Percentiles rank a stretch among this genome's conserved stretches.
These are phyloP conservation scores for Xerophyta viscosa DNA, from an alignment of 106 monocot genomes.

Conservation along the genomic window DNA sequence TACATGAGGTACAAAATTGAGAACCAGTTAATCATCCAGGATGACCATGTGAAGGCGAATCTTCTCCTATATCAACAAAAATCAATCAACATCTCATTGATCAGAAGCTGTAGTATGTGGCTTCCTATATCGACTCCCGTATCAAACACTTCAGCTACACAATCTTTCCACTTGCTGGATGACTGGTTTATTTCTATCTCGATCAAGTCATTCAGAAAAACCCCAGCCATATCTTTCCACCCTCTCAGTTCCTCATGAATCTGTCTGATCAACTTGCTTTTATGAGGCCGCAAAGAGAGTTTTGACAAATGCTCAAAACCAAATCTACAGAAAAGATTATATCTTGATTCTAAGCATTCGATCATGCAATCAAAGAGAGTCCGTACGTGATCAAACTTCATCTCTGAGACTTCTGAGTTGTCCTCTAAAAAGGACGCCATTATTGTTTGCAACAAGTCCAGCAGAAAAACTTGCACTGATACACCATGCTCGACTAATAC, in stretches of 20 bases:
- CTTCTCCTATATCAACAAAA: constrained; percentile 17
- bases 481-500: constrained; percentile 2
- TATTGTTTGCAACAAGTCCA: constrained; percentile 31
- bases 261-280: constrained; percentile 24
- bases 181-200: constrained; percentile 41
- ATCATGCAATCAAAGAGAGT: constrained; percentile 62
- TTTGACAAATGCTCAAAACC: constrained; percentile 41
- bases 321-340: constrained; percentile 21
- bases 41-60: no score
- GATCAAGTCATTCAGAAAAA: constrained; percentile 29
- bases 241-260: constrained; percentile 35
- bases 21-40: no score
- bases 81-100: constrained; percentile 54
- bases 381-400: constrained; percentile 10
- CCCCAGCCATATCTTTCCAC: constrained; percentile 36
- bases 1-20: background rate
- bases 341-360: constrained; percentile 47
- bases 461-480: constrained; percentile 21
- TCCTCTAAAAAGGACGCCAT: constrained; percentile 10
- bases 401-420: constrained; percentile 1
- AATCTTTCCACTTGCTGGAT: constrained; percentile 30
- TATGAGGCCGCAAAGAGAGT: constrained; percentile 11
- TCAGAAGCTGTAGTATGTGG: constrained; percentile 39
- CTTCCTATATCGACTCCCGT: constrained; percentile 42
- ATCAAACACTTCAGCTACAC: constrained; percentile 41